Evolutionary conservation across 306 rosid genomes (phyloP), one percentile per base, ranked within the genome.

Genomic region (Gillenia trifoliata): DNA sequence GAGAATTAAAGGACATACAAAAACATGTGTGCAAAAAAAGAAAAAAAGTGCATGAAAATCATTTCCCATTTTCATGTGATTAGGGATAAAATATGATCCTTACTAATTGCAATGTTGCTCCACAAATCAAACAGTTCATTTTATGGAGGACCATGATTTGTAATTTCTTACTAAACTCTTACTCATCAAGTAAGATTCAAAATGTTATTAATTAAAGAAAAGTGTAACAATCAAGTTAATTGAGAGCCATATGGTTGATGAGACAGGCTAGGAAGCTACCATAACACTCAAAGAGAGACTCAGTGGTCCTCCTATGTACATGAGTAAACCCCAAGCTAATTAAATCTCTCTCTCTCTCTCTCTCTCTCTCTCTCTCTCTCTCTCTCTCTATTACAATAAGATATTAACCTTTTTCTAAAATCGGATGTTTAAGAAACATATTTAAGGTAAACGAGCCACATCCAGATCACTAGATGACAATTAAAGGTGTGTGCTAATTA

Each of bases 351-450:
- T 36, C 41, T 36, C 41, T 36, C 40, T 36, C 40, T 36, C 40
- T 33, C 34, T 31, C 34, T 31, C 34, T 31, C 34, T 33, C 47
- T 43, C 49, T n/a, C 3, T 16, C 28, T 25, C 31, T 56, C 61
- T 49, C 62, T 56, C 62, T 56, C 62, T 23, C 61, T 22, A 5
- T 22, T 30, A 25, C 29, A 26, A 60, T 29, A 13, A 12, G 11
- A 28, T 59, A 13, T 28, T 47, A 16, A 25, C 22, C 64, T 67
- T 68, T 80, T 75, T 75, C 50, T 40, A 25, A 49, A 63, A 40
- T 69, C 25, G 29, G 38, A 68, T 71, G 15, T 60, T 26, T 60
- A 26, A 69, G 61, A 66, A 62, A 45, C 43, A 29, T 62, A 31
- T 17, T 29, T 30, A 62, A 12, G 33, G 33, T 25, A 60, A 28